These are phyloP conservation scores for Tuber microsphaerosporum DNA, from an alignment of 495 filamentous ascomycete species.

Conservation along the genomic window DNA sequence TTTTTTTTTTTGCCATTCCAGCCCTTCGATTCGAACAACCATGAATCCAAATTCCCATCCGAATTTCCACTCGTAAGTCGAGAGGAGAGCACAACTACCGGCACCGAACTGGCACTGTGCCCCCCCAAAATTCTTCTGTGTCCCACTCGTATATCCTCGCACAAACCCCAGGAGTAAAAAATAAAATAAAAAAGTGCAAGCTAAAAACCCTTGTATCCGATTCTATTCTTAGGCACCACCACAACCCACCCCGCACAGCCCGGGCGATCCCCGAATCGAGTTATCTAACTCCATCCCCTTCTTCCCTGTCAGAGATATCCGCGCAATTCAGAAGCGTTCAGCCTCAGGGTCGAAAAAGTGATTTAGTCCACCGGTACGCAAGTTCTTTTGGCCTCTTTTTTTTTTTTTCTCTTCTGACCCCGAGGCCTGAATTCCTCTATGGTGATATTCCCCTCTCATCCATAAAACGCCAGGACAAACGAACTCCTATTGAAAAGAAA, in stretches of 20 bases:
- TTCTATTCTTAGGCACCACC: not conserved
- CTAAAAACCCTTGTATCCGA: not conserved
- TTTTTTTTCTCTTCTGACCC: no score
- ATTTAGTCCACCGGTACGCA: no score
- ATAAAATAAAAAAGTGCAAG: not conserved
- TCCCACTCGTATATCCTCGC: not conserved
- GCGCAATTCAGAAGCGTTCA: no score
- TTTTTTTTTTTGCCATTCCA: not conserved
- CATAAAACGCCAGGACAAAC: not conserved
- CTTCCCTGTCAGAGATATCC: no score
- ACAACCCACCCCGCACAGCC: no score
- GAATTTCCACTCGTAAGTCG: not conserved
- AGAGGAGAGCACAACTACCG: not conserved
- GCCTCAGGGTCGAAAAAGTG: no score
- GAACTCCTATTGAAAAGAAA: not conserved
- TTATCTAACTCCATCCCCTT: no score
- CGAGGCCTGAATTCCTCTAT: no score
- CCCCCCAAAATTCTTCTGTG: not conserved
- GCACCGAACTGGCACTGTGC: no score
- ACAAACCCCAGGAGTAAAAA: not conserved
- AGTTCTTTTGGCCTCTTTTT: no score
- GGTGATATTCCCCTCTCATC: not conserved
- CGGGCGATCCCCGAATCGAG: no score
- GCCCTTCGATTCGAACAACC: not conserved
- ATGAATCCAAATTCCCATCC: not conserved